A percentile compares a stretch with the other conserved stretches of the same genome.
Evolutionary conservation across 2,329 filamentous ascomycete genomes (phyloP).

Genomic region (Tympanopsis confertula): DNA sequence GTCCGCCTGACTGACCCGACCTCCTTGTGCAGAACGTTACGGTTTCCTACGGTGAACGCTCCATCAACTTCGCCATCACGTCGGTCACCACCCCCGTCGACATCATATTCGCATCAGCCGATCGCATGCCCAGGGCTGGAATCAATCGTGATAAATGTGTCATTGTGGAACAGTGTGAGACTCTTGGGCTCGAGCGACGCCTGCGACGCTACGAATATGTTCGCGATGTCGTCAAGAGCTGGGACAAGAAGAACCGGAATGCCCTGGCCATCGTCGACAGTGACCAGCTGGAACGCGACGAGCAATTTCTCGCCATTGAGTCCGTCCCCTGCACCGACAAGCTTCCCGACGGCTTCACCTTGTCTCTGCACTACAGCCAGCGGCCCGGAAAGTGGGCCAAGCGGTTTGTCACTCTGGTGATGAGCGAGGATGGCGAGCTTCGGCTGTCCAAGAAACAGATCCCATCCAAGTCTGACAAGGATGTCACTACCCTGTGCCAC

Average conservation of each 20-base stretch:
- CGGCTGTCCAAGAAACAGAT: conserved; percentile 57
- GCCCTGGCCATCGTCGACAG: conserved; percentile 55
- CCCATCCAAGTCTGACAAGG: conserved; percentile 50
- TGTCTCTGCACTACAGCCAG: conserved; percentile 71
- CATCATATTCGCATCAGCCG: conserved; percentile 56
- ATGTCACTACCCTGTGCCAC: conserved; percentile 64
- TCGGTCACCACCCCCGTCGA: conserved; percentile 66
- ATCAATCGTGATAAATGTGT: conserved; percentile 57
- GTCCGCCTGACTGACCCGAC: background rate
- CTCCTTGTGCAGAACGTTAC: conserved; percentile 53
- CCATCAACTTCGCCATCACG: conserved; percentile 60
- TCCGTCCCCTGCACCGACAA: conserved; percentile 46
- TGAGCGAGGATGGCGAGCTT: conserved; percentile 60
- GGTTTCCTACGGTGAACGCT: conserved; percentile 60
- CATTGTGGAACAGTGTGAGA: conserved; percentile 66
- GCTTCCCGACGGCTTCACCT: conserved; percentile 53
- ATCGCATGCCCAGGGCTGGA: conserved; percentile 42
- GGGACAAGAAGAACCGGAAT: conserved; percentile 74
- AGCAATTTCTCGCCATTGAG: conserved; percentile 51
- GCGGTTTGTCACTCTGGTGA: conserved; percentile 61
- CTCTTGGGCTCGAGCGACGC: conserved; percentile 69
- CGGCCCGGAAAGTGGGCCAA: conserved; percentile 82
- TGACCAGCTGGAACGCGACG: conserved; percentile 36
- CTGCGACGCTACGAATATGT: conserved; percentile 78
- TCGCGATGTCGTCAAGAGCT: conserved; percentile 82